Evolutionary conservation across 2,329 filamentous ascomycete genomes (phyloP), one percentile per base, ranked within the genome.

Genomic region (Beauveria varroae): DNA sequence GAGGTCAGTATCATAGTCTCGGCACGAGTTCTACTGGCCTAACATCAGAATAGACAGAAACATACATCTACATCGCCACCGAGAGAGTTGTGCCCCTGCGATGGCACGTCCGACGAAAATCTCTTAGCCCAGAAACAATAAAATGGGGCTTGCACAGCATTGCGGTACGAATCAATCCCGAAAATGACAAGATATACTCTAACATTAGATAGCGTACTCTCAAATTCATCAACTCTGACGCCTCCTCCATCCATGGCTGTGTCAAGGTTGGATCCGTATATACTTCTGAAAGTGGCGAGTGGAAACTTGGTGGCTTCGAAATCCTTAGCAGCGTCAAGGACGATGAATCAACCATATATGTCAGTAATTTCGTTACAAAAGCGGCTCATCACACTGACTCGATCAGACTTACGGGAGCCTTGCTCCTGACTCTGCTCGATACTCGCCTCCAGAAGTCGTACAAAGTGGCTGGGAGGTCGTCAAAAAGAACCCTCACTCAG

Each of bases 171-270:
- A 18, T 16, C 5, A 1, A 41, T 8, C 12, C 34, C 14, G 34
- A 37, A 37, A 37, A 37, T 37, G 34, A 6, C 7, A 6, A 49
- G 22, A 41, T 7, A 28, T 16, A 1, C 10, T 50, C 57, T 60
- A 53, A 63, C 37, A 41, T 9, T 22, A 9, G n/a, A 2, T 65
- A 93, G 86, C 90, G 91, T 71, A 98, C 95, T 0, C 76, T 98
- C 66, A 96, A 95, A 69, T 99, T 99, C 71, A 91, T 99, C 73
- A 99, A 99, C 70, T 87, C 90, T 53, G 95, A 99, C 66, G 95
- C 93, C 3, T 82, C 88, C 2, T 97, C 93, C 0, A 89, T 99
- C 57, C 95, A 99, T 69, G 95, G 93, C 54, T 91, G 86, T 68
- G 79, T 99, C 57, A 87, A 90, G 64, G 89, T 90, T 22, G 89